These are phyloP conservation scores for Raphanus hybrid DNA, from an alignment of 441 rosid genomes.

Conservation along the genomic window DNA sequence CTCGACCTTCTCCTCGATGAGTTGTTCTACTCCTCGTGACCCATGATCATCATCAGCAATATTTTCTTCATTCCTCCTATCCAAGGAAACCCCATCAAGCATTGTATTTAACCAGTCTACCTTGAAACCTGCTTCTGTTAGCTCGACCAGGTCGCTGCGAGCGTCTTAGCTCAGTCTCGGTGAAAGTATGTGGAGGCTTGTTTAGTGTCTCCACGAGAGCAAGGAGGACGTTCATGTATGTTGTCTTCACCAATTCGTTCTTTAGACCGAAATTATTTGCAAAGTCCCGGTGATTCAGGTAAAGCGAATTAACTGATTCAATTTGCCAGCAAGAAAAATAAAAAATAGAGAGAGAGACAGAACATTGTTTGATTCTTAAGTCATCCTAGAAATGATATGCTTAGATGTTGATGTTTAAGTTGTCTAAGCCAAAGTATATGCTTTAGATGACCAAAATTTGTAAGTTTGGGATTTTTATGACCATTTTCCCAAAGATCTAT, in stretches of 20 bases:
- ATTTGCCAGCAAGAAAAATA: background rate
- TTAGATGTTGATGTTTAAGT: too few species aligned
- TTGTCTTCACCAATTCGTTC: background rate
- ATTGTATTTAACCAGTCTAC: slow-evolving; percentile 23
- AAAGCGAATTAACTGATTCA: background rate
- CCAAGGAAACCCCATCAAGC: slow-evolving; percentile 18
- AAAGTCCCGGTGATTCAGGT: background rate
- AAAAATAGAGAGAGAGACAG: background rate
- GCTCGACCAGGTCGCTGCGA: slow-evolving; percentile 16
- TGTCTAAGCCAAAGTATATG: too few species aligned
- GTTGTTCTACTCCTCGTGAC: background rate
- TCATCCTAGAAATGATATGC: background rate
- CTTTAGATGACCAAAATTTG: too few species aligned
- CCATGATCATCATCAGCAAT: too few species aligned
- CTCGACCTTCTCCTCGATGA: background rate
- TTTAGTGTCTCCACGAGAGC: background rate
- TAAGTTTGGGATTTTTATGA: too few species aligned
- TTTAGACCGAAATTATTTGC: background rate
- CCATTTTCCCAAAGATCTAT: too few species aligned
- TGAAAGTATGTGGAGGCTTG: background rate
- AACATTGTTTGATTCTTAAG: background rate
- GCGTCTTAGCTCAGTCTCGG: slow-evolving; percentile 10
- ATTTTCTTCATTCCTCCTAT: too few species aligned
- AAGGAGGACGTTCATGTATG: slow-evolving; percentile 20
- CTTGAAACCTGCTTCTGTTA: slow-evolving; percentile 18